Percentiles rank a stretch among this genome's conserved stretches.
These are phyloP conservation scores for Psidium friedrichsthalianum DNA, from an alignment of 345 rosid genomes.

Conservation along the genomic window DNA sequence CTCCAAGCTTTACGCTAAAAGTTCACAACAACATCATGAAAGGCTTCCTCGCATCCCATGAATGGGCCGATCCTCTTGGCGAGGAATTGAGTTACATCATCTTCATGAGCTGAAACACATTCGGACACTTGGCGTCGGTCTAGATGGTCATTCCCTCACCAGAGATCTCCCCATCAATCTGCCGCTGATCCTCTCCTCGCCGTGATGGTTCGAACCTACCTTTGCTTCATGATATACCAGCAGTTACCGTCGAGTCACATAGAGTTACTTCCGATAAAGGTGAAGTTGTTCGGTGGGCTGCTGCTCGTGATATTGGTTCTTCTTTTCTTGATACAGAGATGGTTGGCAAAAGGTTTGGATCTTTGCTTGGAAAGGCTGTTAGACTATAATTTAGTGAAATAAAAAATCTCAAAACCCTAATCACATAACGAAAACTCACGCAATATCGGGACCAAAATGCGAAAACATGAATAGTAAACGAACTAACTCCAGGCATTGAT, in stretches of 20 bases:
- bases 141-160: neutral
- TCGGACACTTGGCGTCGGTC: neutral
- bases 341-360: neutral
- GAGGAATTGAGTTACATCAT: neutral
- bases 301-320: neutral
- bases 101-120: neutral
- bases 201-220: neutral
- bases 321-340: neutral
- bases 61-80: neutral
- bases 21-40: neutral
- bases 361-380: neutral
- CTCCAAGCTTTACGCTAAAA: neutral
- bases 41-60: neutral
- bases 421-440: too few relatives aligned
- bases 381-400: too few relatives aligned
- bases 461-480: too few relatives aligned
- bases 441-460: too few relatives aligned
- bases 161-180: neutral
- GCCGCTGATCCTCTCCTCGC: neutral
- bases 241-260: neutral
- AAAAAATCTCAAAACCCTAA: too few relatives aligned
- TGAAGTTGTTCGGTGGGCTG: neutral
- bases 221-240: neutral
- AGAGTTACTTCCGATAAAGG: neutral
- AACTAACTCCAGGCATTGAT: too few relatives aligned